These are phyloP conservation scores for Boletus sensibilis DNA, from an alignment of 768 basidiomycete species.

Conservation along the genomic window DNA sequence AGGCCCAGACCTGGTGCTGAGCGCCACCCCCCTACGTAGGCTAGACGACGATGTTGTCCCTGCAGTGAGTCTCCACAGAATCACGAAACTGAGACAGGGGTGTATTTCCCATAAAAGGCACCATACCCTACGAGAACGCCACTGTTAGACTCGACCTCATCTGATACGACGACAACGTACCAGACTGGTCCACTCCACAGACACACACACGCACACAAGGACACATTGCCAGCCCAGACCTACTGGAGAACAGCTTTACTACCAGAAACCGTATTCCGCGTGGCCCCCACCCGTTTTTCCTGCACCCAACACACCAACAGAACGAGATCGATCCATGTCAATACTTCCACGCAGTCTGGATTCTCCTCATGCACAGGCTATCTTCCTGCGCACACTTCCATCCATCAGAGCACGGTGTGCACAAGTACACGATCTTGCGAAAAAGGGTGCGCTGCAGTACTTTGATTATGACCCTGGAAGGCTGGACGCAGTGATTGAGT, in stretches of 20 bases:
- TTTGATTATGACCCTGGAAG: slow-evolving; percentile 83
- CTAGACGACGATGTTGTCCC: no score
- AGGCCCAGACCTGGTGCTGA: no score
- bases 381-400: slow-evolving; percentile 80
- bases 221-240: not conserved
- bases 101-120: slow-evolving; percentile 4
- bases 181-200: not conserved
- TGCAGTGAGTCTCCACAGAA: no score
- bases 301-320: not conserved
- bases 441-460: slow-evolving; percentile 72
- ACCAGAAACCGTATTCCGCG: slow-evolving; percentile 5
- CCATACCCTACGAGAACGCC: not conserved
- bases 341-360: slow-evolving; percentile 8
- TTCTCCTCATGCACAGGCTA: slow-evolving; percentile 34
- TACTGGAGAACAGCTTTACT: not conserved
- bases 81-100: slow-evolving; percentile 1
- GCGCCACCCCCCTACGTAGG: no score
- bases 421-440: slow-evolving; percentile 75
- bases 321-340: slow-evolving; percentile 4
- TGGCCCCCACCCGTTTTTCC: not conserved
- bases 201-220: not conserved
- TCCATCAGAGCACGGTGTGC: slow-evolving; percentile 87
- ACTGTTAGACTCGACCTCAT: no score
- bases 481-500: slow-evolving; percentile 65
- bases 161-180: not conserved